A percentile compares a stretch with the other conserved stretches of the same genome.
phyloP scores from a whole-genome alignment of 148 eudicot species.

The Heliosperma pusillum region DNA sequence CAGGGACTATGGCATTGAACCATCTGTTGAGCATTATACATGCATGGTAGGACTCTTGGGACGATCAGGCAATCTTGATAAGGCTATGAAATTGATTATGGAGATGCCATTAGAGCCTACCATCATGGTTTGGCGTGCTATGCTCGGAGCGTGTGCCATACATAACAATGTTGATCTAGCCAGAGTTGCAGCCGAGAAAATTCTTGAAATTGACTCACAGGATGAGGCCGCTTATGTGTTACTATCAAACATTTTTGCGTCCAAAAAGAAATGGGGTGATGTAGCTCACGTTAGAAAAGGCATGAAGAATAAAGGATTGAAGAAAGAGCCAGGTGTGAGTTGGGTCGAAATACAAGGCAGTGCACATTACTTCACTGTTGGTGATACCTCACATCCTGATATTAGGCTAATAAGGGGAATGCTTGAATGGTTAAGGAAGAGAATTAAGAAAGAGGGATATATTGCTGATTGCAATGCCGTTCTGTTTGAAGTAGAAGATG shows the following conservation, averaged over 20 bases:
- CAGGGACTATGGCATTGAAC: constrained; percentile 52
- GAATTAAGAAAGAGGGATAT: constrained; percentile 51
- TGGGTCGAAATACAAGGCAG: constrained; percentile 76
- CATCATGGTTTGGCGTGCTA: constrained; percentile 88
- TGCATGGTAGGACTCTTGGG: constrained; percentile 90
- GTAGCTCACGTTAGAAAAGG: constrained; percentile 75
- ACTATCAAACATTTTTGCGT: constrained; percentile 76
- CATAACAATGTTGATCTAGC: constrained; percentile 73
- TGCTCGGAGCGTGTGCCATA: constrained; percentile 79
- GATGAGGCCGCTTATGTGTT: constrained; percentile 71
- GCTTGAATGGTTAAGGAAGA: constrained; percentile 74
- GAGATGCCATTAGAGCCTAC: constrained; percentile 76
- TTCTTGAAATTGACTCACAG: constrained; percentile 73
- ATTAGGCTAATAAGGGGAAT: constrained; percentile 58
- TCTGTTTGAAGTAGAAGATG: constrained; percentile 72
- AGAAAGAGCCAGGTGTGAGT: constrained; percentile 89
- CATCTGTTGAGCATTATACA: constrained; percentile 83
- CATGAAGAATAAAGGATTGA: constrained; percentile 76
- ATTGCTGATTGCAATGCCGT: constrained; percentile 49
- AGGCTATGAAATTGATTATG: constrained; percentile 61
- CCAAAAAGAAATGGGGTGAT: constrained; percentile 66
- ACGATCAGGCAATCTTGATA: constrained; percentile 64
- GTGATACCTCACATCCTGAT: constrained; percentile 74
- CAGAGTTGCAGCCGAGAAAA: constrained; percentile 48
- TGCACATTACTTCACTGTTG: constrained; percentile 65